Evolutionary conservation across 805 yeast genomes (phyloP).

Genomic region (Cyberlindnera maclurae): DNA sequence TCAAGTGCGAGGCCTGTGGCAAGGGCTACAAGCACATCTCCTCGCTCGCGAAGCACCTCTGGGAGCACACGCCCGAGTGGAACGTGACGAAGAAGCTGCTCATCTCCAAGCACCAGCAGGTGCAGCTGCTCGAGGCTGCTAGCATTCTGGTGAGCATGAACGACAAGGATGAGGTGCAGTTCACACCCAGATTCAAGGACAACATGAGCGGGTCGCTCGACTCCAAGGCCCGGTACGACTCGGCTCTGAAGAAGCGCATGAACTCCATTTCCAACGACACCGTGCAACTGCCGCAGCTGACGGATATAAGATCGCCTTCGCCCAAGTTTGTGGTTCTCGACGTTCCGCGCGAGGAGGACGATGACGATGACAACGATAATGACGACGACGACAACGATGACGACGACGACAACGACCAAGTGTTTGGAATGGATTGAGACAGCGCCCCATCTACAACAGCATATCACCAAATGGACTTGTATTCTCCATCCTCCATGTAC

Average conservation of each 20-base stretch:
- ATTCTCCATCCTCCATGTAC: neutral
- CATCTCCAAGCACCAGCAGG: conserved; percentile 36
- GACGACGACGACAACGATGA: conserved; percentile 5
- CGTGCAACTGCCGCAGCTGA: neutral
- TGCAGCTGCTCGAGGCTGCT: conserved; percentile 22
- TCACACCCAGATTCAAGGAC: conserved; percentile 13
- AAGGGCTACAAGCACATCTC: conserved; percentile 86
- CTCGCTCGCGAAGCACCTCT: conserved; percentile 78
- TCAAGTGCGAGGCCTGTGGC: conserved; percentile 87
- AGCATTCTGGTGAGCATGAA: conserved; percentile 21
- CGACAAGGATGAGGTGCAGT: conserved; percentile 11
- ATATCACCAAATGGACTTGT: neutral
- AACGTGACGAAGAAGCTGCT: conserved; percentile 72
- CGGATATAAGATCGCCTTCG: conserved; percentile 2
- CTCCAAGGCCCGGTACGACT: neutral
- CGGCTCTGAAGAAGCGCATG: conserved; percentile 2
- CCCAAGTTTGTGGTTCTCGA: neutral
- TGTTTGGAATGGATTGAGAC: conserved; percentile 32
- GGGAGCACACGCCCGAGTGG: conserved; percentile 97
- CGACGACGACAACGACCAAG: conserved; percentile 13
- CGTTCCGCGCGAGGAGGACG: conserved; percentile 4
- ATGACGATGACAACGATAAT: conserved; percentile 4
- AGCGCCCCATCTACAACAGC: neutral
- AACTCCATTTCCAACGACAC: conserved; percentile 1
- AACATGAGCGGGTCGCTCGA: neutral